Base-by-base conservation (phyloP, 176 grass and related monocot species). In the Juncus effusus region DNA sequence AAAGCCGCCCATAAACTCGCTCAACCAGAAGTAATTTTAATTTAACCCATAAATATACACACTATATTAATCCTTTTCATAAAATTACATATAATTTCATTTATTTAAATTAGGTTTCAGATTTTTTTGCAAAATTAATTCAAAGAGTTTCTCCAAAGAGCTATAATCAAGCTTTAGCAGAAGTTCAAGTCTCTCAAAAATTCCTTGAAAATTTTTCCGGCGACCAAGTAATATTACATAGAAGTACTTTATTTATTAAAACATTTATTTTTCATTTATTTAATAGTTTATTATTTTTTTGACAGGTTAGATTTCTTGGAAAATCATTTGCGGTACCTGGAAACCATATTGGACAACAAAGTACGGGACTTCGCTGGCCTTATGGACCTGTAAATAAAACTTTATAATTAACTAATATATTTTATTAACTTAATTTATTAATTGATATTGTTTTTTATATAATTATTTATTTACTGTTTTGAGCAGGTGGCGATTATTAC, bases 121-220 rank as follows among this genome's bases (percentile, higher is more conserved):
- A 97, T 75, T 97, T 86, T 78, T 97, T 97, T 54, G 79, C 94
- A 64, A 89, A 76, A 65, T 82, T 97, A 70, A 86, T 97, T 44
- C 94, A 92, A 56, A 83, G 94, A 70, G 94, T 97, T 68, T 86
- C 85, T 36, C 94, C 94, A 40, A 97, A 97, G 85, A 97, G 94
- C 68, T 97, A 89, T 81, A 77, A 78, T 50, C 94, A 97, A 86
- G 94, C 94, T 76, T 85, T 97, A 58, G 80, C 60, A 44, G 94
- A 97, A 92, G 94, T 97, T 73, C 80, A 67, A 80, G 85, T 97
- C 67, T 64, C 94, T 36, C 88, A 92, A 69, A 97, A 97, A 42
- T 97, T 97, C 72, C 79, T 97, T 59, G 94, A 97, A 55, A 97
- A 97, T 71, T 97, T 92, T 62, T 89, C 82, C 78, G 94, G 88